Base-by-base conservation (phyloP, 2,329 filamentous ascomycete species). In the Colletotrichum sansevieriae region DNA sequence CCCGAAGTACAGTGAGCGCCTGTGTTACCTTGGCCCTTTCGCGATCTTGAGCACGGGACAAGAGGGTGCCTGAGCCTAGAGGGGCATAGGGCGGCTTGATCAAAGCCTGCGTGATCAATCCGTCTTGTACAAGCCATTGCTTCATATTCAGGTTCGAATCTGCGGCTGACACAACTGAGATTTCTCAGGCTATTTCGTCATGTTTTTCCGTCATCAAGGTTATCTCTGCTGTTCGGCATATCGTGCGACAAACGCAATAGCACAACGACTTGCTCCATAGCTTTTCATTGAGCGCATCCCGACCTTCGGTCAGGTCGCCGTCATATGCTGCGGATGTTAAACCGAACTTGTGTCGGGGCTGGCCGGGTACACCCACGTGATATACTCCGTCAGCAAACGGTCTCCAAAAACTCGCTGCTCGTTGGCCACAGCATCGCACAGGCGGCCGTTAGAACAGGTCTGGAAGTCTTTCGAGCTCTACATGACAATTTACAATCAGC, bases 271-370 rank as follows among this genome's bases (percentile, higher is more conserved):
- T 25, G 20, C 37, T 37, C 49, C 37, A n/a, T 44, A 9, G 49
- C 13, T 46, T 18, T 7, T 55, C 18, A 6, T 18, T 9, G 29
- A 35, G 25, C 29, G 44, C 25, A 37, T 47, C 54, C 54, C 10
- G 54, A 8, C 18, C 22, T 43, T 43, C 18, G 22, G 35, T 12
- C 46, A 60, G 44, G 55, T 60, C 55, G 25, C 37, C 15, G 35
- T 63, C 51, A 25, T 49, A 55, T 22, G 43, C 10, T 35, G 51
- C 51, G 37, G 59, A 57, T 54, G n/a, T 57, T 43, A 52, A 58
- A 15, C 47, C 33, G 51, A 59, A 22, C 51, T 44, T 51, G 3
- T 20, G 18, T 57, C 63, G 63, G 44, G 64, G 59, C 64, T 63
- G 51, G 60, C 20, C 51, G 64, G 18, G 41, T 49, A 51, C 58